phyloP scores from a whole-genome alignment of 805 yeast genomes.

The Metschnikowia aberdeeniae region DNA sequence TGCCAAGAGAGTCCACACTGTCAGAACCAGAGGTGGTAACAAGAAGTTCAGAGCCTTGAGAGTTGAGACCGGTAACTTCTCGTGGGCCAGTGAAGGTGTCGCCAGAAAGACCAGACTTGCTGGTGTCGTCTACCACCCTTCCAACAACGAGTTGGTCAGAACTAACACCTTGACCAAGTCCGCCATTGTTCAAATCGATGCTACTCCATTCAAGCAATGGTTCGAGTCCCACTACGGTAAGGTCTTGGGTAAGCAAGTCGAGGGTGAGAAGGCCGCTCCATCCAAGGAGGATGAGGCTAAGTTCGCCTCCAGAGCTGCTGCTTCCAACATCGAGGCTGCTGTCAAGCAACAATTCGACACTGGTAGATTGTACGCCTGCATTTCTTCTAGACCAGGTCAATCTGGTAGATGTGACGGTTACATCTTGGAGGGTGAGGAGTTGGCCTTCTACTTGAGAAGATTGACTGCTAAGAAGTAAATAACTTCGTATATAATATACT shows the following conservation, averaged over 20 bases:
- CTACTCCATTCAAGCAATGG: constrained; percentile 99
- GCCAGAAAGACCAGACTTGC: constrained; percentile 99
- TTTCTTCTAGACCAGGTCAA: constrained; percentile 99
- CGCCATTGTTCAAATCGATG: constrained; percentile 99
- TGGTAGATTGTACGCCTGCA: constrained; percentile 97
- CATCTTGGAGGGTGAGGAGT: constrained; percentile 99
- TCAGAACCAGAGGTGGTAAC: constrained; percentile 99
- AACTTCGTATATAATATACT: constrained; percentile 12
- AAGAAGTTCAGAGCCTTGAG: constrained; percentile 99
- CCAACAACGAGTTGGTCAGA: constrained; percentile 99
- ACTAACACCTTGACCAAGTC: constrained; percentile 99
- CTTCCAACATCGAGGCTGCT: constrained; percentile 82
- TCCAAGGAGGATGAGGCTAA: constrained; percentile 84
- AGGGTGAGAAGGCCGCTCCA: constrained; percentile 49
- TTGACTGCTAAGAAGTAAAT: constrained; percentile 96
- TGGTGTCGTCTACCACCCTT: constrained; percentile 98
- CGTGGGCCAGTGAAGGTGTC: constrained; percentile 99
- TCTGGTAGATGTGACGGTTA: constrained; percentile 99
- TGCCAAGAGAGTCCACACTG: constrained; percentile 97
- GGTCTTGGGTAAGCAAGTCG: constrained; percentile 82
- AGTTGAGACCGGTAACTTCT: constrained; percentile 98
- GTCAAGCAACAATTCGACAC: constrained; percentile 96
- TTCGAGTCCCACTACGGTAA: constrained; percentile 98
- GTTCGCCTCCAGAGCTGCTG: constrained; percentile 87
- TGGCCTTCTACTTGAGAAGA: constrained; percentile 99